Evolutionary conservation across 1,284 basidiomycete genomes (phyloP), one percentile per base, ranked within the genome.

Genomic region (Ceratobasidium sp.): DNA sequence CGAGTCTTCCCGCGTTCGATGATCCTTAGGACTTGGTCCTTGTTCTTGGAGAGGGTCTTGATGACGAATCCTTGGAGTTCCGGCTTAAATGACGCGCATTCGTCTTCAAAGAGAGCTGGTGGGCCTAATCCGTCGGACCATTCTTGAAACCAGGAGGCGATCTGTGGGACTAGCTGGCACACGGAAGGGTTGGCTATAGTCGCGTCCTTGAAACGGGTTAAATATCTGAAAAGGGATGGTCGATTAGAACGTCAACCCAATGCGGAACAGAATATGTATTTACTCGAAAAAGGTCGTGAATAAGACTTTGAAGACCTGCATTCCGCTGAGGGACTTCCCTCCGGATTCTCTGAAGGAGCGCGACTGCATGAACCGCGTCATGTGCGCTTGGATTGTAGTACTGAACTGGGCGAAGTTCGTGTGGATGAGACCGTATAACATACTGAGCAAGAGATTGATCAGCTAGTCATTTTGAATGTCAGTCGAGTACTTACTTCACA

Each of bases 141-240:
- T 5, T 79, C 75, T 15, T 83, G 80, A 29, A 87, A 85, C 85
- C 86, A 89, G 1, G 75, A 56, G 3, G 79, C 79, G 31, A 91
- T 81, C 22, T 83, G 80, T 9, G 80, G 78, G 1, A 89, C 84
- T 19, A 89, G 80, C 0, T 77, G 67, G 0, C 79, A 79, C 1
- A 91, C 78, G n/a, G 82, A 78, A 0, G 88, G 87, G 71, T 90
- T 84, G 22, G 80, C 84, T 0, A 83, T 82, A 0, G 86, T 79
- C 0, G 85, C 86, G 36, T 87, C 85, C 79, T 90, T 90, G 82
- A 90, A 91, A 1, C 89, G 88, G 0, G 85, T 85, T 19, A 91
- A 78, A 69, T 86, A 89, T 77, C 90, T 92, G 64, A 5, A 41
- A 11, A 24, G n/a, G 9, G 6, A n/a, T 73, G 54, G 31, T 53